Evolutionary conservation across 2,329 filamentous ascomycete species (phyloP).

Genomic region (Graphilbum fragrans): DNA sequence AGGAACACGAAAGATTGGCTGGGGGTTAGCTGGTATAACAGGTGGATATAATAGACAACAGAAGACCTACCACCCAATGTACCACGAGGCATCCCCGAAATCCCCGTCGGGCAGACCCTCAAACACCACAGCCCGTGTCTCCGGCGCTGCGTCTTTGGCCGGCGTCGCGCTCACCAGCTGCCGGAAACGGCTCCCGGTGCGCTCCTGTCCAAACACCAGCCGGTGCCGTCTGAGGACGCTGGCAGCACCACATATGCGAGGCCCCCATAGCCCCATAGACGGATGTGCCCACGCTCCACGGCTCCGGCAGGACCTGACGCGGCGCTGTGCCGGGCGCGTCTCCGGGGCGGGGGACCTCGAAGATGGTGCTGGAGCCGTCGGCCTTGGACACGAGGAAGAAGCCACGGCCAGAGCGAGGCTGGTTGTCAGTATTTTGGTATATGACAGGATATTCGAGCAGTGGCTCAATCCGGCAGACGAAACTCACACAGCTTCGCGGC

Average conservation of each 20-base stretch:
- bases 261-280: slow-evolving; percentile 44
- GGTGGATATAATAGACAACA: not conserved
- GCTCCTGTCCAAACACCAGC: slow-evolving; percentile 35
- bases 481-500: slow-evolving; percentile 24
- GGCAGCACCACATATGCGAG: slow-evolving; percentile 26
- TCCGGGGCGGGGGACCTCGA: no score
- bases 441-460: no score
- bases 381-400: slow-evolving; percentile 25
- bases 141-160: no score
- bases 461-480: not conserved
- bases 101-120: slow-evolving; percentile 28
- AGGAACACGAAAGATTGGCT: slow-evolving; percentile 28
- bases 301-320: slow-evolving; percentile 26
- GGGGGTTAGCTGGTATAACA: not conserved
- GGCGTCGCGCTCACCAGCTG: slow-evolving; percentile 25
- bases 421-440: no score
- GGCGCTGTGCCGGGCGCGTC: slow-evolving; percentile 11
- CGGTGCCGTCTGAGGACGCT: slow-evolving; percentile 24
- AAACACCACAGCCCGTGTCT: slow-evolving; percentile 20
- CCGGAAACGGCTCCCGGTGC: slow-evolving; percentile 24
- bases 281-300: slow-evolving; percentile 28
- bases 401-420: slow-evolving; percentile 13
- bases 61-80: slow-evolving; percentile 18
- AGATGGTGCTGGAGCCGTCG: slow-evolving; percentile 30
- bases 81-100: slow-evolving; percentile 21